Evolutionary conservation across 2,329 filamentous ascomycete species (phyloP), one percentile per base, ranked within the genome.

Genomic region (Chrysoporthe cubensis): DNA sequence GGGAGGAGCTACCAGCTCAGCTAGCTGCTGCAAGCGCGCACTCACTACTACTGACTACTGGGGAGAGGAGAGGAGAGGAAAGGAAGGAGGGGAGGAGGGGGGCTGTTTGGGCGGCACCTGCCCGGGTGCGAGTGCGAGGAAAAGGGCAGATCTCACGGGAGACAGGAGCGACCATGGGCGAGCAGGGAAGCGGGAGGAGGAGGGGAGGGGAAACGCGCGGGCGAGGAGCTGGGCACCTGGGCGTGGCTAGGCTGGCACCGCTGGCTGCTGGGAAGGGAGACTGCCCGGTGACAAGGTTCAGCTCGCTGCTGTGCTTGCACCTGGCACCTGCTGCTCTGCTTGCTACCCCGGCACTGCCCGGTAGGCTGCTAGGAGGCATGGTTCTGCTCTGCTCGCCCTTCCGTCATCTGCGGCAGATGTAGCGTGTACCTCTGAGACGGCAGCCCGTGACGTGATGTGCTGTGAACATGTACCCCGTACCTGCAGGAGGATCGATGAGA

Each of bases 241-340:
- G 32, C 21, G 9, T 9, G 37, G 37, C 37, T 40, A 40, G 37
- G 37, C 26, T 26, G 26, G 26, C 26, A 26, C 26, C 26, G 37
- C 9, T 40, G 37, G 37, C 6, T 6, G 37, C 6, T 6, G 37
- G 37, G 37, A 9, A 40, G 37, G 18, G 16, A 57, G 48, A 43
- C 64, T 57, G 26, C 58, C 56, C 52, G 8, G 14, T 54, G 50
- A 54, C 64, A 63, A 68, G 64, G 64, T 69, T 66, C 64, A 66
- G 67, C 67, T 69, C 26, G 56, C 14, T 63, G 64, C 59, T 26
- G 26, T 26, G 26, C 26, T 26, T 26, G 26, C 26, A 26, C 26
- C 26, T 26, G 26, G 26, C 26, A 26, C 26, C 26, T 26, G 26
- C 26, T 26, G 26, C 26, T 26, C 26, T 58, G 64, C 56, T 65